These are phyloP conservation scores for Scopulariopsis brevicaulis DNA, from an alignment of 2,329 filamentous ascomycete genomes.

Conservation along the genomic window DNA sequence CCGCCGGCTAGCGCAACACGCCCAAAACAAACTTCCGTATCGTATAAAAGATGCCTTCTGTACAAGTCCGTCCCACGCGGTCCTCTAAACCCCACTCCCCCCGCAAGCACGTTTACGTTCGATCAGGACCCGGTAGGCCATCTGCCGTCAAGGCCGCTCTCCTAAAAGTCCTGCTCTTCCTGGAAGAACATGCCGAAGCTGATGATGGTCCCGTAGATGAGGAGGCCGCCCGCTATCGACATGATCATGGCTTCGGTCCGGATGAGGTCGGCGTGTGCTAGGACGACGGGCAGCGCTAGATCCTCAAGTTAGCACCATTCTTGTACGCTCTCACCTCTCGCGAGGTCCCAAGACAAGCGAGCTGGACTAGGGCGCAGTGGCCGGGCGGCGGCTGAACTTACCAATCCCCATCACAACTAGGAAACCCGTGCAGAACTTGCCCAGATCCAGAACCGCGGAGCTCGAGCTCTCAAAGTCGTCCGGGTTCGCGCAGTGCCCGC, in stretches of 20 bases:
- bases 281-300: slow-evolving; percentile 71
- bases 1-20: background rate
- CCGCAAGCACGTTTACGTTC: background rate
- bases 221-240: slow-evolving; percentile 80
- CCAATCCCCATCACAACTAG: slow-evolving; percentile 96
- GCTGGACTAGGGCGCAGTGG: background rate
- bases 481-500: slow-evolving; percentile 72
- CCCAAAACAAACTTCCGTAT: background rate
- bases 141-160: background rate
- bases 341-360: background rate
- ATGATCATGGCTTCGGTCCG: slow-evolving; percentile 80
- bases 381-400: slow-evolving; percentile 30
- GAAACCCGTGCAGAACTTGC: slow-evolving; percentile 88
- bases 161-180: slow-evolving; percentile 89
- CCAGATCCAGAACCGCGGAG: slow-evolving; percentile 81
- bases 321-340: background rate
- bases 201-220: slow-evolving; percentile 98
- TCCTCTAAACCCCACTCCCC: background rate
- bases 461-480: slow-evolving; percentile 88
- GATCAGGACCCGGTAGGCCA: background rate
- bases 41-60: background rate
- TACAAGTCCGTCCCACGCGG: background rate
- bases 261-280: slow-evolving; percentile 82
- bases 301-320: background rate
- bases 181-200: slow-evolving; percentile 98